These are phyloP conservation scores for Sicyos edulis DNA, from an alignment of 306 rosid genomes.

Conservation along the genomic window DNA sequence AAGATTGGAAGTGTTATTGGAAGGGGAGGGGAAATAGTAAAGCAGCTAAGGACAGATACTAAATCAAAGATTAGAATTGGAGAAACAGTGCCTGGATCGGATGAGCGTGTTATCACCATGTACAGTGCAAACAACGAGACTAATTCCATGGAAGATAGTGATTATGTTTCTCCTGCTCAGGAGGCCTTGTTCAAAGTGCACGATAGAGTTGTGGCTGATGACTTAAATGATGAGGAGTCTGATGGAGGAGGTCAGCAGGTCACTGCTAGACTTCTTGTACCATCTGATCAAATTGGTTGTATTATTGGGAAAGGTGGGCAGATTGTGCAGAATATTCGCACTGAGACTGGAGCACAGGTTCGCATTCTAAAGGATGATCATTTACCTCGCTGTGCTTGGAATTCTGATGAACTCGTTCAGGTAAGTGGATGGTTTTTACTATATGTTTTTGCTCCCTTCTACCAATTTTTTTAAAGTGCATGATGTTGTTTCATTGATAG, in stretches of 20 bases:
- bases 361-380: slow-evolving; percentile 92
- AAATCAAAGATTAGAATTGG: slow-evolving; percentile 89
- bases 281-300: slow-evolving; percentile 96
- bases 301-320: slow-evolving; percentile 93
- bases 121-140: slow-evolving; percentile 70
- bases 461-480: not conserved
- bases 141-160: slow-evolving; percentile 58
- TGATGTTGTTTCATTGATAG: not conserved
- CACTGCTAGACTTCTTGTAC: slow-evolving; percentile 73
- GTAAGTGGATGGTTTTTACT: slow-evolving; percentile 28
- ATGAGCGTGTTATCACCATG: slow-evolving; percentile 76
- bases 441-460: not conserved
- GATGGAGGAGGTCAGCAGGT: slow-evolving; percentile 64
- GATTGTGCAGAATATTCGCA: slow-evolving; percentile 74
- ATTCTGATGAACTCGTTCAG: slow-evolving; percentile 92
- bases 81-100: slow-evolving; percentile 76
- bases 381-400: slow-evolving; percentile 73
- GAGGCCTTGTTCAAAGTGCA: slow-evolving; percentile 84
- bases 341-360: slow-evolving; percentile 87
- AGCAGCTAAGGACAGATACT: slow-evolving; percentile 82
- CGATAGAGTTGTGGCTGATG: slow-evolving; percentile 88
- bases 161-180: slow-evolving; percentile 64
- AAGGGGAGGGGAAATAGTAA: slow-evolving; percentile 96
- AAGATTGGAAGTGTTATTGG: slow-evolving; percentile 97
- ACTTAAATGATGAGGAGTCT: slow-evolving; percentile 60